Percentiles rank a stretch among this genome's conserved stretches.
Evolutionary conservation across 148 eudicot genomes (phyloP).

Genomic region (Simmondsia chinensis): DNA sequence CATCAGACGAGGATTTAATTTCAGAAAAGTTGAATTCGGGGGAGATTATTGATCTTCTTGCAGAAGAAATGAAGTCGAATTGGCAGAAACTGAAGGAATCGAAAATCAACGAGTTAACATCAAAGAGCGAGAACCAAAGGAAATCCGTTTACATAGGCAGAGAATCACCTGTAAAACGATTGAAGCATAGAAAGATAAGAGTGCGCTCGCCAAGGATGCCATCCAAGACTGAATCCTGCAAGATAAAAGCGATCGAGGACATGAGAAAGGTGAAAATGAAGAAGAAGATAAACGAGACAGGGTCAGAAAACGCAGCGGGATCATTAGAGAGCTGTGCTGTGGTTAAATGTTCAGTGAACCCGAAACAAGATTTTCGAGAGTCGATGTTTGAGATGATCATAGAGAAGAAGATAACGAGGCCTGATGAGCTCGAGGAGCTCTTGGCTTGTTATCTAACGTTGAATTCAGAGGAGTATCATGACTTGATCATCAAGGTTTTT

Average conservation of each 20-base stretch:
- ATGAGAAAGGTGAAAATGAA: slow-evolving; percentile 42
- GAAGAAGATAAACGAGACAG: slow-evolving; percentile 22
- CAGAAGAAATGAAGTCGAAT: slow-evolving; percentile 7
- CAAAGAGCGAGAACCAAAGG: slow-evolving; percentile 34
- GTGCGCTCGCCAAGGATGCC: slow-evolving; percentile 42
- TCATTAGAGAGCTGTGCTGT: slow-evolving; percentile 58
- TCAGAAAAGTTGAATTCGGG: slow-evolving; percentile 9
- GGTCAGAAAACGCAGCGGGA: slow-evolving; percentile 9
- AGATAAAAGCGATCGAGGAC: slow-evolving; percentile 49
- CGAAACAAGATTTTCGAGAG: slow-evolving; percentile 51
- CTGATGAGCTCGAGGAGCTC: slow-evolving; percentile 70
- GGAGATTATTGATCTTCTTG: no score
- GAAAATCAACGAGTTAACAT: slow-evolving; percentile 27
- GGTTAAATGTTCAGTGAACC: slow-evolving; percentile 53
- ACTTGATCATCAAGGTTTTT: slow-evolving; percentile 64
- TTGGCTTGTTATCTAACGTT: slow-evolving; percentile 70
- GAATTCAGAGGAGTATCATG: slow-evolving; percentile 70
- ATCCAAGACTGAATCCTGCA: slow-evolving; percentile 43
- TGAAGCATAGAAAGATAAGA: slow-evolving; percentile 25
- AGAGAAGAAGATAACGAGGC: slow-evolving; percentile 34
- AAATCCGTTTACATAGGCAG: slow-evolving; percentile 30
- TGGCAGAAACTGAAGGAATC: slow-evolving; percentile 25
- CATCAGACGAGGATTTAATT: slow-evolving; percentile 3
- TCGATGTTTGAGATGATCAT: slow-evolving; percentile 90
- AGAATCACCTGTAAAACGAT: slow-evolving; percentile 8